Evolutionary conservation across 257 asterid genomes (phyloP).

Genomic region (Capsicum baccatum): DNA sequence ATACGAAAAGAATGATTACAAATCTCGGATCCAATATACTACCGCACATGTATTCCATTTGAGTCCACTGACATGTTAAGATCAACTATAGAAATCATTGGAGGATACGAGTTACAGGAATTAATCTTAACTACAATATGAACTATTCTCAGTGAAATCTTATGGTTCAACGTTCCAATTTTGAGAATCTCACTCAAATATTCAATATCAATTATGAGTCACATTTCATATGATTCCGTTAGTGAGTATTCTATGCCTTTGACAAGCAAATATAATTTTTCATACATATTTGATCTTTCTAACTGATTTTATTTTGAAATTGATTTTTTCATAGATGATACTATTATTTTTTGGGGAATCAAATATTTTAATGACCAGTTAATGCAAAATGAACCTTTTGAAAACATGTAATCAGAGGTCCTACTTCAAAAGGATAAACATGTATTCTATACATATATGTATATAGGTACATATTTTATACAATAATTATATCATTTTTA

Average conservation of each 20-base stretch:
- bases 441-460: too few relatives aligned
- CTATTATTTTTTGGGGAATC: constrained; percentile 48
- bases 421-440: too few relatives aligned
- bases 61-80: constrained; percentile 57
- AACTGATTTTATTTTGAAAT: not conserved
- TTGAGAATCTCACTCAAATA: constrained; percentile 41
- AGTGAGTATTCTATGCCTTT: constrained; percentile 36
- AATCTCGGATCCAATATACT: constrained; percentile 45
- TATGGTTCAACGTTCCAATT: constrained; percentile 49
- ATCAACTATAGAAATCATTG: constrained; percentile 50
- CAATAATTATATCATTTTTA: too few relatives aligned
- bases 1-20: constrained; percentile 27
- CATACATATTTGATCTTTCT: not conserved
- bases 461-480: too few relatives aligned
- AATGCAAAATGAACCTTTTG: too few relatives aligned
- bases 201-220: constrained; percentile 54
- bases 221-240: constrained; percentile 37
- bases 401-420: too few relatives aligned
- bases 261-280: not conserved
- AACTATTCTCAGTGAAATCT: constrained; percentile 54
- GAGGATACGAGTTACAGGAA: constrained; percentile 48
- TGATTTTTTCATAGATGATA: constrained; percentile 44
- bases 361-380: too few relatives aligned
- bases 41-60: constrained; percentile 53
- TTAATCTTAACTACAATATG: not conserved